A percentile compares a stretch with the other conserved stretches of the same genome.
phyloP scores from a whole-genome alignment of 768 basidiomycete genomes.

The Pholiota microspora region DNA sequence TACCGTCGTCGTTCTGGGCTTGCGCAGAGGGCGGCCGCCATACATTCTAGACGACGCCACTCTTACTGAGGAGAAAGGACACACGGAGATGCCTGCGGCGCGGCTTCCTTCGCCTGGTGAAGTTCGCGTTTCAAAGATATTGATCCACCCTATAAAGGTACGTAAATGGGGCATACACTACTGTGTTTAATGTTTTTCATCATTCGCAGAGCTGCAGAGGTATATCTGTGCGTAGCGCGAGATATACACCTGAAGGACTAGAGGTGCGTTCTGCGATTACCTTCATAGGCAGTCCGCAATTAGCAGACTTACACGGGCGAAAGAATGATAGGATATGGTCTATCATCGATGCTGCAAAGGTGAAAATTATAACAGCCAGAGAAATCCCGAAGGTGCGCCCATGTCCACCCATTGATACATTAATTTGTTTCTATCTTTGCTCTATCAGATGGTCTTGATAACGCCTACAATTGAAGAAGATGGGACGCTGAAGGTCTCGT shows the following conservation, averaged over 20 bases:
- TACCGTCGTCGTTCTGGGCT: slow-evolving; percentile 6
- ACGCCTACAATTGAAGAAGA: slow-evolving; percentile 52
- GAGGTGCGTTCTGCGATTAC: slow-evolving; percentile 43
- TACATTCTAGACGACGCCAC: background rate
- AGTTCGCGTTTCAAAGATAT: slow-evolving; percentile 51
- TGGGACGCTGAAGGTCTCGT: slow-evolving; percentile 47
- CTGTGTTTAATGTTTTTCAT: background rate
- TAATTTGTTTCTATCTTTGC: background rate
- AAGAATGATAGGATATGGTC: slow-evolving; percentile 75
- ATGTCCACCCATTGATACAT: background rate
- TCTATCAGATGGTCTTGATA: slow-evolving; percentile 63
- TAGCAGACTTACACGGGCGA: background rate
- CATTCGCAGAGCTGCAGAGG: slow-evolving; percentile 65
- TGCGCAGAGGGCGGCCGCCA: background rate
- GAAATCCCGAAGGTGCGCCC: slow-evolving; percentile 52
- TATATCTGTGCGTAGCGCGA: slow-evolving; percentile 52
- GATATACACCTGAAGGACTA: slow-evolving; percentile 60
- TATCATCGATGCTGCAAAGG: slow-evolving; percentile 55
- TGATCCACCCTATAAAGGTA: slow-evolving; percentile 73
- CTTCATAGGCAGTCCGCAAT: background rate
- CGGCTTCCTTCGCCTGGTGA: slow-evolving; percentile 22
- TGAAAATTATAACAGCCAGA: slow-evolving; percentile 65
- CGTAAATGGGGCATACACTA: background rate
- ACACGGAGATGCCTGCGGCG: background rate
- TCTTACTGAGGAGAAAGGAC: slow-evolving; percentile 2